Evolutionary conservation across 1,139 yeast species (phyloP).

Genomic region (Hyphopichia fennica): DNA sequence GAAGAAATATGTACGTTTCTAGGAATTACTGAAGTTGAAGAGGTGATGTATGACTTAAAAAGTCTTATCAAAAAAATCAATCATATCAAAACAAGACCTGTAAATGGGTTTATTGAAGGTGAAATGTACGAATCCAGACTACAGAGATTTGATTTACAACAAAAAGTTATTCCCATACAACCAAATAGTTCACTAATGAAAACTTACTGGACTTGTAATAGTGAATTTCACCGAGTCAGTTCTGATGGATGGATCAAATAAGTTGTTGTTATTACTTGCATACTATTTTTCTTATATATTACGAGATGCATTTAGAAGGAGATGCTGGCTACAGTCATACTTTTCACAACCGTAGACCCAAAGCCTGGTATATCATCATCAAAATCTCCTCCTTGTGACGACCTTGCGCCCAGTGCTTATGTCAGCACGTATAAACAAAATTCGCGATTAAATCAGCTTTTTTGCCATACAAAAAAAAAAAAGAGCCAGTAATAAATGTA

Average conservation of each 20-base stretch:
- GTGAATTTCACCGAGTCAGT: not conserved
- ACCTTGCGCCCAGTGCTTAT: no score
- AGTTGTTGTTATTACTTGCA: no score
- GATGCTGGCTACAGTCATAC: no score
- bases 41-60: constrained; percentile 10
- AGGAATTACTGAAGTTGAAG: constrained; percentile 29
- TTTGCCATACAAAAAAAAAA: not conserved
- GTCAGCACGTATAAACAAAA: no score
- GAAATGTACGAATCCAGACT: not conserved
- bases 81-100: no score
- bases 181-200: not conserved
- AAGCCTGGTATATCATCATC: no score
- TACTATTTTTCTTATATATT: no score
- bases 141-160: not conserved
- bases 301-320: no score
- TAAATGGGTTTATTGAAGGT: no score
- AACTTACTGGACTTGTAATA: constrained; percentile 4
- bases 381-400: no score
- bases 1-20: constrained; percentile 29
- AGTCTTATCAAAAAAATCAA: not conserved
- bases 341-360: no score
- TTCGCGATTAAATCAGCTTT: no score
- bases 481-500: not conserved
- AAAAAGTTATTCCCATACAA: not conserved
- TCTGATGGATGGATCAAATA: not conserved